A percentile compares a stretch with the other conserved stretches of the same genome.
These are phyloP conservation scores for Clonostachys byssicola DNA, from an alignment of 2,329 filamentous ascomycete species.

Conservation along the genomic window DNA sequence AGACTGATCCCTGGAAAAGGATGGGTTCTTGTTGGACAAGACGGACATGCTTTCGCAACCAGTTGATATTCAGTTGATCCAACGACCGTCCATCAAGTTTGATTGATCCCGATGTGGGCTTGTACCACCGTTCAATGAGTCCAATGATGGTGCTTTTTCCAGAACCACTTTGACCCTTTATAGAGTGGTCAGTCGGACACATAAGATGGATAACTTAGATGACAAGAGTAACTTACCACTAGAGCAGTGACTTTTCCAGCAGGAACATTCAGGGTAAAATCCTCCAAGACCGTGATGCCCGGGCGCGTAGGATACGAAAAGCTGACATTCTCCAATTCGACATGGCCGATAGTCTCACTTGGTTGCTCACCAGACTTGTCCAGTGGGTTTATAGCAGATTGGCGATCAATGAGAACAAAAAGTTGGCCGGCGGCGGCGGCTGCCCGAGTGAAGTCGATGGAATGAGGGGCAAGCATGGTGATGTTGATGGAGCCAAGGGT, in stretches of 20 bases:
- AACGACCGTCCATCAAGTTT: slow-evolving; percentile 82
- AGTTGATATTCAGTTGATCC: slow-evolving; percentile 75
- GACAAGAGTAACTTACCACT: slow-evolving; percentile 57
- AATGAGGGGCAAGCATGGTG: slow-evolving; percentile 10
- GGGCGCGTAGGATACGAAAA: slow-evolving; percentile 94
- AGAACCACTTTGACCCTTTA: background rate
- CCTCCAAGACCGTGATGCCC: slow-evolving; percentile 84
- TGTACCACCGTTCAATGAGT: slow-evolving; percentile 46
- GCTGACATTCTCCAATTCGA: slow-evolving; percentile 78
- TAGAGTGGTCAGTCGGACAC: too few relatives aligned
- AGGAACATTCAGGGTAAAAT: slow-evolving; percentile 74
- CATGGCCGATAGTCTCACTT: slow-evolving; percentile 58
- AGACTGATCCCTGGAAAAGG: slow-evolving; percentile 86
- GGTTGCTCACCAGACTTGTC: slow-evolving; percentile 62
- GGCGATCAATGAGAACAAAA: slow-evolving; percentile 86
- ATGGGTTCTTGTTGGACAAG: slow-evolving; percentile 92
- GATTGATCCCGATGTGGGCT: slow-evolving; percentile 75
- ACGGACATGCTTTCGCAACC: slow-evolving; percentile 88
- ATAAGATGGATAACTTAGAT: too few relatives aligned
- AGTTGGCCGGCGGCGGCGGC: slow-evolving; percentile 87
- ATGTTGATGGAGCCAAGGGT: slow-evolving; percentile 17
- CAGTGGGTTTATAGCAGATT: slow-evolving; percentile 77
- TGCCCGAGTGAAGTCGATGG: slow-evolving; percentile 62
- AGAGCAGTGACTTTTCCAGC: slow-evolving; percentile 90
- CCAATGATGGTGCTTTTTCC: slow-evolving; percentile 25